These are phyloP conservation scores for Penicillium macrosclerotiorum DNA, from an alignment of 495 filamentous ascomycete species.

Conservation along the genomic window DNA sequence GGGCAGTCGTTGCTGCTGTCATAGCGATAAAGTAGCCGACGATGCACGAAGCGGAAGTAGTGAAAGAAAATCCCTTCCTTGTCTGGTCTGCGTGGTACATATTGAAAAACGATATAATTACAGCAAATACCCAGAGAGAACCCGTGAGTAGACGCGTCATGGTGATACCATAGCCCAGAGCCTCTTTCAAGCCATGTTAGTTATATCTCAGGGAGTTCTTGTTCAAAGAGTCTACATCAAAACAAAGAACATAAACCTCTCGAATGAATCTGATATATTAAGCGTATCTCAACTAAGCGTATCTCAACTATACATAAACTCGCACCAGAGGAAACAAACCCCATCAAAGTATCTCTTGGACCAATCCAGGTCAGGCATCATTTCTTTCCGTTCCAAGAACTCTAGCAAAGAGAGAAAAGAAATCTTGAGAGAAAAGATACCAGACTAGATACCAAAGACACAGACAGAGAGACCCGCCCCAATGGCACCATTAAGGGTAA, in stretches of 20 bases:
- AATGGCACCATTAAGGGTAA: constrained; percentile 12
- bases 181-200: too few relatives aligned
- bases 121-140: too few relatives aligned
- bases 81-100: too few relatives aligned
- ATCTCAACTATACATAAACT: constrained; percentile 11
- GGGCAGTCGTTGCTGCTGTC: too few relatives aligned
- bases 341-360: not conserved
- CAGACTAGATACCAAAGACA: not conserved
- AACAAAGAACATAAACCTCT: not conserved
- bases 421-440: not conserved
- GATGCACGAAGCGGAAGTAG: too few relatives aligned
- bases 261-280: constrained; percentile 1
- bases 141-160: too few relatives aligned
- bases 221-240: constrained; percentile 3
- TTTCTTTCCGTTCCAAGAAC: not conserved
- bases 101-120: too few relatives aligned
- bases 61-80: too few relatives aligned
- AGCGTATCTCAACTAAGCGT: constrained; percentile 6
- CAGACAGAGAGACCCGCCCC: not conserved
- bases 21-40: too few relatives aligned
- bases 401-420: too few relatives aligned
- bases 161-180: too few relatives aligned
- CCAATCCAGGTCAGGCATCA: not conserved
- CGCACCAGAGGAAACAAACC: not conserved
- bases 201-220: too few relatives aligned